Percentiles rank a stretch among this genome's conserved stretches.
Evolutionary conservation across 805 yeast genomes (phyloP).

Genomic region (Geotrichum ghanense): DNA sequence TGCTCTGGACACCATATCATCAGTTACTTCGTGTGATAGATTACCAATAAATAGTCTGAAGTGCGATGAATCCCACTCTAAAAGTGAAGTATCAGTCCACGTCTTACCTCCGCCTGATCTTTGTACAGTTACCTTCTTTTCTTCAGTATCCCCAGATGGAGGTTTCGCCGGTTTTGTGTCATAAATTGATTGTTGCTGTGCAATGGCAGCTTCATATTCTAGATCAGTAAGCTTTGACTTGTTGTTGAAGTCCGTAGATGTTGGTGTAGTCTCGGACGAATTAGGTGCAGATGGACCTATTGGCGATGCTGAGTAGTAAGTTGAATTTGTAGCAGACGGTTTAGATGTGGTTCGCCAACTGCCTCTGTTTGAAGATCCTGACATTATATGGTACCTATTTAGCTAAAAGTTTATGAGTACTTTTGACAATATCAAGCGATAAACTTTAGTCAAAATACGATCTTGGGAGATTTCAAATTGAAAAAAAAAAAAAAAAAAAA

Average conservation of each 20-base stretch:
- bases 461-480: too few species aligned
- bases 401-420: too few species aligned
- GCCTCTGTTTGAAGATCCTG: background rate
- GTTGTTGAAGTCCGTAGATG: background rate
- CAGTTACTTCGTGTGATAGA: constrained; percentile 55
- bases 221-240: constrained; percentile 8
- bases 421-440: too few species aligned
- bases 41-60: constrained; percentile 69
- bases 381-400: background rate
- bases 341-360: background rate
- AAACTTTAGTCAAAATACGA: too few species aligned
- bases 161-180: constrained; percentile 2
- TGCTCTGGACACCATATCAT: constrained; percentile 41
- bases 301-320: too few species aligned
- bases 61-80: constrained; percentile 61
- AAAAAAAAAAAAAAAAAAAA: too few species aligned
- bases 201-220: constrained; percentile 10
- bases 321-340: too few species aligned
- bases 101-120: constrained; percentile 35
- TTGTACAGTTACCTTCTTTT: constrained; percentile 26
- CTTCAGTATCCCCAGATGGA: constrained; percentile 4
- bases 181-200: constrained; percentile 15
- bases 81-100: constrained; percentile 37
- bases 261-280: background rate
- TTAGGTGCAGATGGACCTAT: background rate